Percentiles rank a stretch among this genome's conserved stretches.
phyloP scores from a whole-genome alignment of 2,329 filamentous ascomycete genomes.

The Diaporthe australafricana region DNA sequence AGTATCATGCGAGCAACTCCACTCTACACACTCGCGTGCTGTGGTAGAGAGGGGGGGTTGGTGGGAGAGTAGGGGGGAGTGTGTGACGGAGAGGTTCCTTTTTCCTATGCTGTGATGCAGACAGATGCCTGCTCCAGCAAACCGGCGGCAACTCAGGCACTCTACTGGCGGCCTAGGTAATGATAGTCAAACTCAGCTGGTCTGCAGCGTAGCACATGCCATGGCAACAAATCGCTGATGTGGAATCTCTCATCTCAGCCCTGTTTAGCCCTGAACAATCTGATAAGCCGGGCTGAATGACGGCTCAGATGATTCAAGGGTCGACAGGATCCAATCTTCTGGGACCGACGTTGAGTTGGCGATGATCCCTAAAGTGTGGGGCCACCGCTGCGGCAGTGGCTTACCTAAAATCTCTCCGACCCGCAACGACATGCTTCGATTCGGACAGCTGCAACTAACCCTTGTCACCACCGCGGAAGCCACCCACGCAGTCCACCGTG shows the following conservation, averaged over 20 bases:
- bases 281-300: neutral
- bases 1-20: slow-evolving; percentile 17
- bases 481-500: neutral
- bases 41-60: too few species aligned
- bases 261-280: neutral
- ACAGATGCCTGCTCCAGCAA: neutral
- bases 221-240: neutral
- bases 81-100: neutral
- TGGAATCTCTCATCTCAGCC: neutral
- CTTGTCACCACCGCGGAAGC: too few species aligned
- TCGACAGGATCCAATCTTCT: neutral
- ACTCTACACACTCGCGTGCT: neutral
- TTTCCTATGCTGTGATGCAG: neutral
- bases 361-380: slow-evolving; percentile 17
- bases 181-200: too few species aligned
- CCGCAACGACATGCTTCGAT: slow-evolving; percentile 32
- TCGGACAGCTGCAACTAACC: too few species aligned
- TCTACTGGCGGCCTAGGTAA: too few species aligned
- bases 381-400: neutral
- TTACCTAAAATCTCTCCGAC: slow-evolving; percentile 30
- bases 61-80: too few species aligned
- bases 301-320: neutral
- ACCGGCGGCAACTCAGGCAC: too few species aligned
- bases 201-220: neutral
- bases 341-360: neutral